These are phyloP conservation scores for Prunus fruticosa DNA, from an alignment of 306 rosid genomes.

Conservation along the genomic window DNA sequence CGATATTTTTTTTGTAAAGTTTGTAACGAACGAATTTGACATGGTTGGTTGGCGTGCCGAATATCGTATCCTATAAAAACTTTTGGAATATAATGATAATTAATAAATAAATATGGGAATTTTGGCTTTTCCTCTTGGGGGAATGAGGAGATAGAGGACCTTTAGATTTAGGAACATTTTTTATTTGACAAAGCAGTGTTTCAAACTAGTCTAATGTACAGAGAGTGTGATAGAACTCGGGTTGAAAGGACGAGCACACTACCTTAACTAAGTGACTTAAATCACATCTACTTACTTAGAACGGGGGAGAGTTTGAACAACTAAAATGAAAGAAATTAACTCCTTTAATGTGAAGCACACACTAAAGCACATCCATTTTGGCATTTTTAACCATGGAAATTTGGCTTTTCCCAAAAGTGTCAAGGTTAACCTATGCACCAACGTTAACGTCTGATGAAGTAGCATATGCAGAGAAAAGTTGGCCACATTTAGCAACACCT, in stretches of 20 bases:
- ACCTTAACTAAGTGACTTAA: too few species aligned
- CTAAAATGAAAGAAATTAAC: background rate
- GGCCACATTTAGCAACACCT: constrained; percentile 1
- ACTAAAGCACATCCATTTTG: background rate
- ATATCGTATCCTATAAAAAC: background rate
- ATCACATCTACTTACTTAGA: too few species aligned
- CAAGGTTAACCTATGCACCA: background rate
- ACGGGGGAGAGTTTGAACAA: too few species aligned
- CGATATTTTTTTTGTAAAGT: background rate
- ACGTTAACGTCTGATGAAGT: background rate
- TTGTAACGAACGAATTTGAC: background rate
- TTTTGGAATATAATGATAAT: background rate
- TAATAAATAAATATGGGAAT: background rate
- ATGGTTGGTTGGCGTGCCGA: background rate
- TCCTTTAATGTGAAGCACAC: background rate
- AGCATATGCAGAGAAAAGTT: background rate
- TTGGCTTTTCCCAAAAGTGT: too few species aligned
- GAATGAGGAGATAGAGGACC: too few species aligned
- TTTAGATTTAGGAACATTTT: too few species aligned
- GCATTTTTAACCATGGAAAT: background rate
- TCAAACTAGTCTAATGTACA: too few species aligned
- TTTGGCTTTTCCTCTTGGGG: too few species aligned
- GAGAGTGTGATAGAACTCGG: too few species aligned
- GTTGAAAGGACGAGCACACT: too few species aligned
- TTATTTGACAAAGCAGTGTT: too few species aligned